Evolutionary conservation across 768 basidiomycete genomes (phyloP), one percentile per base, ranked within the genome.

Genomic region (Lactarius sanguifluus): DNA sequence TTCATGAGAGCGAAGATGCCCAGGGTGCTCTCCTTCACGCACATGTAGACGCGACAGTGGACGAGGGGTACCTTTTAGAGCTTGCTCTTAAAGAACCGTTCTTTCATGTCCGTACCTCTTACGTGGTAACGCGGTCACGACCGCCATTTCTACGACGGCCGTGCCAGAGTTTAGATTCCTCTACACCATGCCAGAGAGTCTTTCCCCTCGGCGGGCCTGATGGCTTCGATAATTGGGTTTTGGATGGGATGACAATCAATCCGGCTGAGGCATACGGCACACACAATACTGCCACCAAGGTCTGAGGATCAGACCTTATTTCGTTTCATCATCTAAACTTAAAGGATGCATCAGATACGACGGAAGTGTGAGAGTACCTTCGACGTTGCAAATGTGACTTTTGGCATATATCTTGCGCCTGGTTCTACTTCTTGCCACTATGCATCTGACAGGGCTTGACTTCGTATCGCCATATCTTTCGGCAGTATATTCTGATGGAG

Each of bases 11-110:
- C 25, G 25, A 32, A 89, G 88, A 90, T 92, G 88, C 91, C 91
- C 2, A 92, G 76, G 91, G 91, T 47, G 89, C 82, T 1, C 79
- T 92, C 4, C 78, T 93, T 16, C 90, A 92, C 70, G 84, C 81
- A 0, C 91, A 92, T 72, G 78, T 92, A n/a, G 89, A 90, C 71
- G 86, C 89, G 23, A 89, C 85, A 0, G 87, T 90, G 28, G 83
- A 88, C 61, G 81, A 79, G 1, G 72, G 77, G 23, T 77, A 79
- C 28, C 77, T 91, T 6, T 77, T 89, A 16, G 72, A 79, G 20
- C 76, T 86, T 13, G 89, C 87, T 1, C 73, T 87, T 30, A 74
- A 83, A 60, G 78, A 91, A 38, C 80, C 84, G 2, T 80, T 81
- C 9, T 77, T 92, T n/a, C 86, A 91, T 75, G 80, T 92, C 59